phyloP scores from a whole-genome alignment of 495 filamentous ascomycete species.

The Aspergillus homomorphus region DNA sequence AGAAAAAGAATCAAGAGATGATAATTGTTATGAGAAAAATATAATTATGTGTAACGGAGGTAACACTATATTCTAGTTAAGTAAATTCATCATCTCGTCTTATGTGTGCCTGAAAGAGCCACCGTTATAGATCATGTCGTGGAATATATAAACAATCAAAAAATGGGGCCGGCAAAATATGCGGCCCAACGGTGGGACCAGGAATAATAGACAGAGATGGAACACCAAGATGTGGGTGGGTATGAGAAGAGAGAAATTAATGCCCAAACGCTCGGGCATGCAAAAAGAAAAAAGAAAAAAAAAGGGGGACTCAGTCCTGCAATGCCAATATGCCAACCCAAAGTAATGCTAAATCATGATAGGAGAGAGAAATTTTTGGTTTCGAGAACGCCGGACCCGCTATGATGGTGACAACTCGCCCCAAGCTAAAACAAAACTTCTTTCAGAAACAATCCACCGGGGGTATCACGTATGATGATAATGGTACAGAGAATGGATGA shows the following conservation, averaged over 20 bases:
- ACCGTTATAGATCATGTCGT: not conserved
- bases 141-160: not conserved
- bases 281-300: not conserved
- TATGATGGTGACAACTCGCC: conserved; percentile 6
- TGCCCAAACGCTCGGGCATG: conserved; percentile 16
- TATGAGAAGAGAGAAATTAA: conserved; percentile 13
- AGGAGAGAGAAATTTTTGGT: conserved; percentile 9
- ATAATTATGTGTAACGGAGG: not conserved
- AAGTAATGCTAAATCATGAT: not conserved
- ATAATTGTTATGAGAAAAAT: too few relatives aligned
- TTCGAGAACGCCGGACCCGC: conserved; percentile 15
- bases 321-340: not conserved
- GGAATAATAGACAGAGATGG: not conserved
- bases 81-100: not conserved
- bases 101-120: not conserved
- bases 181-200: conserved; percentile 5
- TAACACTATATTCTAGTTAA: not conserved
- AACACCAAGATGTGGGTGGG: not conserved
- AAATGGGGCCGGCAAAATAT: not conserved
- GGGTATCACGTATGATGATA: conserved; percentile 19
- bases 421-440: not conserved
- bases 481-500: conserved; percentile 15
- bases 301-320: not conserved
- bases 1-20: not conserved
- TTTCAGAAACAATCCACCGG: not conserved